These are phyloP conservation scores for Eutrema salsugineum DNA, from an alignment of 441 rosid genomes.

Conservation along the genomic window DNA sequence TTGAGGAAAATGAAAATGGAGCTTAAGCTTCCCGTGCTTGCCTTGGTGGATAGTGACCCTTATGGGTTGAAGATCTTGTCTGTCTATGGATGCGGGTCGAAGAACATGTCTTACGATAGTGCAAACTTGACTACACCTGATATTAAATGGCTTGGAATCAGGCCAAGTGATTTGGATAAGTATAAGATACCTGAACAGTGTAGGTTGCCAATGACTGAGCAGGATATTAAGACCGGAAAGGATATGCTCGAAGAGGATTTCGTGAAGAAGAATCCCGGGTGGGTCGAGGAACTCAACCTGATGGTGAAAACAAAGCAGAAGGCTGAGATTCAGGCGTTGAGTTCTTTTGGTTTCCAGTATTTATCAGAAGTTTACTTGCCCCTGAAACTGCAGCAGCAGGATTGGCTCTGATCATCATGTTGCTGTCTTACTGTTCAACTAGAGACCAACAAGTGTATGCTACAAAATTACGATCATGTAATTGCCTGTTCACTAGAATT, in stretches of 20 bases:
- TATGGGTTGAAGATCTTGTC: constrained; percentile 92
- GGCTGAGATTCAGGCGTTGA: constrained; percentile 99
- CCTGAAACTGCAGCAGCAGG: constrained; percentile 94
- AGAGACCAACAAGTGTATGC: background rate
- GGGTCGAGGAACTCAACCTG: constrained; percentile 95
- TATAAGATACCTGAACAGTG: constrained; percentile 92
- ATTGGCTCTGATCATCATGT: constrained; percentile 63
- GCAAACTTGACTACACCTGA: constrained; percentile 95
- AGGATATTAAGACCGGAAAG: constrained; percentile 97
- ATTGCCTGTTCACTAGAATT: background rate
- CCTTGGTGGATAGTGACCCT: constrained; percentile 95
- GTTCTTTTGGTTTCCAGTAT: constrained; percentile 92
- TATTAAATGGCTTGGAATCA: constrained; percentile 92
- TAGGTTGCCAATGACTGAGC: constrained; percentile 94
- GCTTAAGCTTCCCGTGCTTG: constrained; percentile 87
- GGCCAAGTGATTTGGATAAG: constrained; percentile 95
- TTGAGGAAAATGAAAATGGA: constrained; percentile 93
- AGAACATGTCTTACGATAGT: constrained; percentile 98
- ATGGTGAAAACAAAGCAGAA: constrained; percentile 97
- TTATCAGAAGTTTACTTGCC: constrained; percentile 96
- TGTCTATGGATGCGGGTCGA: constrained; percentile 96
- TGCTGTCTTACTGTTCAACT: constrained; percentile 9
- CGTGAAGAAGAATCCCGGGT: constrained; percentile 96
- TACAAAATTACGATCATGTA: constrained; percentile 9
- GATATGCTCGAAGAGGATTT: constrained; percentile 94